phyloP scores from a whole-genome alignment of 1,284 basidiomycete genomes.

The Marasmius tenuissimus region DNA sequence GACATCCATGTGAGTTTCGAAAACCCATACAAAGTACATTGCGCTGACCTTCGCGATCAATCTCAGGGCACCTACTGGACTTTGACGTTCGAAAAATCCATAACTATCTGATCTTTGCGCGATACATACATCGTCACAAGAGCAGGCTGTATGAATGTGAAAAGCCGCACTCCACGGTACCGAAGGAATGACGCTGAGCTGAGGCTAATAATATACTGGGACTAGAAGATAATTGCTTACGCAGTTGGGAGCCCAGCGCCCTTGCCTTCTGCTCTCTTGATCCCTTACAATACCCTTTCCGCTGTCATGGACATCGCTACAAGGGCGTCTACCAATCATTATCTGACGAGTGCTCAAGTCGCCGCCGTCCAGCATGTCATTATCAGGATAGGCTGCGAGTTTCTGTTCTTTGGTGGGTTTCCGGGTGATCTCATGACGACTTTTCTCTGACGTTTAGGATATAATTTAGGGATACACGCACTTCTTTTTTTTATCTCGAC shows the following conservation, averaged over 20 bases:
- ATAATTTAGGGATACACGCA: conserved; percentile 4
- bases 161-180: no score
- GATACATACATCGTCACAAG: no score
- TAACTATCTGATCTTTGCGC: no score
- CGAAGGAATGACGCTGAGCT: no score
- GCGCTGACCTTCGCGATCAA: no score
- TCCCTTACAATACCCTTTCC: background rate
- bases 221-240: background rate
- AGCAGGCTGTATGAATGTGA: no score
- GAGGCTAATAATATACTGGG: background rate
- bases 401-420: conserved; percentile 10
- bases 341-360: conserved; percentile 3
- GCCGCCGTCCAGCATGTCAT: conserved; percentile 6
- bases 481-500: conserved; percentile 7
- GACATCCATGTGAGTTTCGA: no score
- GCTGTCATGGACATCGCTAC: conserved; percentile 1
- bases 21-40: no score
- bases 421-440: background rate
- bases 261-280: background rate
- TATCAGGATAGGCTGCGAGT: conserved; percentile 8
- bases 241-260: background rate
- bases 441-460: background rate
- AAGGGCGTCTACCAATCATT: background rate
- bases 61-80: no score
- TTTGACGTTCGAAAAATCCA: no score